phyloP scores from a whole-genome alignment of 176 grass and related monocot species.

The Eragrostis nindensis region DNA sequence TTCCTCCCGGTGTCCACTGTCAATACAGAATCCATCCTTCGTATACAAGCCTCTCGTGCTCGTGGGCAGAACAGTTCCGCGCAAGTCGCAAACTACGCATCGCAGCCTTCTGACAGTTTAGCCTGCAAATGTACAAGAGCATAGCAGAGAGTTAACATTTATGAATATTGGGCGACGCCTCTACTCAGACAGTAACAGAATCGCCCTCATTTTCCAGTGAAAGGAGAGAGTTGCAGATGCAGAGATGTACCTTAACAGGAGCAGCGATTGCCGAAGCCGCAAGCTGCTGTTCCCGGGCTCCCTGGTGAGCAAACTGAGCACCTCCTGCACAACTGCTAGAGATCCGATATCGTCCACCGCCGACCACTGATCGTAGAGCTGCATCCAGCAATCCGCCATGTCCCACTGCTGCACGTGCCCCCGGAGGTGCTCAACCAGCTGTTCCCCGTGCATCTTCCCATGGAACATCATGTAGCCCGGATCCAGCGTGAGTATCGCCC shows the following conservation, averaged over 20 bases:
- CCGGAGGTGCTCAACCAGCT: conserved; percentile 73
- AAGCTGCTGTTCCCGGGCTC: conserved; percentile 90
- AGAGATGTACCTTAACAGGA: conserved; percentile 79
- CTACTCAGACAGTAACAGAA: no score
- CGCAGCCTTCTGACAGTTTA: conserved; percentile 90
- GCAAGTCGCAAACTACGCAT: conserved; percentile 81
- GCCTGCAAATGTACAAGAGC: conserved; percentile 44
- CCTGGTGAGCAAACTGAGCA: conserved; percentile 82
- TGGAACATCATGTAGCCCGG: conserved; percentile 88
- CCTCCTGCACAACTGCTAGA: conserved; percentile 88
- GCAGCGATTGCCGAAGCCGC: conserved; percentile 88
- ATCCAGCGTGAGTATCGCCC: conserved; percentile 77
- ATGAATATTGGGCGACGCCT: no score
- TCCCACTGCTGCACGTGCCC: conserved; percentile 80
- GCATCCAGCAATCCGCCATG: conserved; percentile 99
- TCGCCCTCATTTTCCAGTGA: no score
- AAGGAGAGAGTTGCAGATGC: no score
- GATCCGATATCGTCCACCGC: conserved; percentile 91
- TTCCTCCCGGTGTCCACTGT: conserved; percentile 85
- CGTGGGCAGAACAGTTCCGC: conserved; percentile 66
- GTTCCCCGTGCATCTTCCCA: conserved; percentile 83
- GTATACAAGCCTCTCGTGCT: conserved; percentile 87
- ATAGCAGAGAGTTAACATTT: conserved; percentile 6
- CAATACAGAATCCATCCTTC: conserved; percentile 98
- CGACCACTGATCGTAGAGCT: conserved; percentile 93